Evolutionary conservation across 2,329 filamentous ascomycete species (phyloP).

Genomic region (Ploettnerulaceae sp.): DNA sequence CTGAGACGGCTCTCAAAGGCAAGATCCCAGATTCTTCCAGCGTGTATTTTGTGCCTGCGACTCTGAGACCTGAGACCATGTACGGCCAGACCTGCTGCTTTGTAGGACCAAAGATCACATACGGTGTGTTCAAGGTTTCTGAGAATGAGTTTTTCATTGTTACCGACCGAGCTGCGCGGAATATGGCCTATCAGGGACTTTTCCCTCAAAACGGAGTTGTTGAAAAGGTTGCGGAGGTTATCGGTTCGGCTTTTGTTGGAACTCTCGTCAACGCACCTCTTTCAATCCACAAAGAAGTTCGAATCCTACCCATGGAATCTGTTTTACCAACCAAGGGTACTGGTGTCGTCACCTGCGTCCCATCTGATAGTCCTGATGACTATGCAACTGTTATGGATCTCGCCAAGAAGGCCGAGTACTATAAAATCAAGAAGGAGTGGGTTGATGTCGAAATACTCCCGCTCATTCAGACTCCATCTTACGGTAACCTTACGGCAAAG

Average conservation of each 20-base stretch:
- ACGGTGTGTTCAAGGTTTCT: slow-evolving; percentile 78
- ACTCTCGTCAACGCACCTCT: slow-evolving; percentile 87
- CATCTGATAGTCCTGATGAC: slow-evolving; percentile 93
- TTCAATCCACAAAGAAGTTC: slow-evolving; percentile 76
- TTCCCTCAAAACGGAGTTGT: slow-evolving; percentile 73
- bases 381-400: slow-evolving; percentile 85
- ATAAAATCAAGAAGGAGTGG: slow-evolving; percentile 96
- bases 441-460: slow-evolving; percentile 84
- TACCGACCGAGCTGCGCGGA: slow-evolving; percentile 77
- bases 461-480: slow-evolving; percentile 83
- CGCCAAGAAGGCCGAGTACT: slow-evolving; percentile 92
- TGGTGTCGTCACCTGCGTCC: slow-evolving; percentile 91
- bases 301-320: slow-evolving; percentile 91
- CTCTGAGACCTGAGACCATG: slow-evolving; percentile 94
- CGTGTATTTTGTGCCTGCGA: slow-evolving; percentile 87
- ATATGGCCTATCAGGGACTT: slow-evolving; percentile 92
- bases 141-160: slow-evolving; percentile 79
- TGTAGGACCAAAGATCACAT: slow-evolving; percentile 82
- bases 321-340: slow-evolving; percentile 92
- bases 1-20: slow-evolving; percentile 64
- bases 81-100: slow-evolving; percentile 97
- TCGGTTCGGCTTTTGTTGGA: slow-evolving; percentile 77
- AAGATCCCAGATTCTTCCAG: slow-evolving; percentile 75
- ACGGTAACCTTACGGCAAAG: slow-evolving; percentile 79
- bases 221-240: slow-evolving; percentile 68